These are phyloP conservation scores for Omphalea diandra DNA, from an alignment of 441 rosid species.

Conservation along the genomic window DNA sequence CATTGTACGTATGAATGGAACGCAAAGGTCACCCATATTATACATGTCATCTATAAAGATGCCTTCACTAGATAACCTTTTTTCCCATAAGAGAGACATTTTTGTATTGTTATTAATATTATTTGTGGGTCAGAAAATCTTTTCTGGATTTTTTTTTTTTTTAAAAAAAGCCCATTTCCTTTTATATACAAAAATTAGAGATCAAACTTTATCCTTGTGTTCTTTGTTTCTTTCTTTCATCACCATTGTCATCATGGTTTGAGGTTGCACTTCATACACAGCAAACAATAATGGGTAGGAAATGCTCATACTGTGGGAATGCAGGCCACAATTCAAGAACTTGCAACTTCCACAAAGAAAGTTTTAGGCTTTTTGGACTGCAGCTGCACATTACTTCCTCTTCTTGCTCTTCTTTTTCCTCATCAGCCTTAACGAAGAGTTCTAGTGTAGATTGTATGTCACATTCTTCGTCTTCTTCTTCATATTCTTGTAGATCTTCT, in stretches of 20 bases:
- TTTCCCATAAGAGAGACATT: too few relatives aligned
- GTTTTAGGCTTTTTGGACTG: slow-evolving; percentile 12
- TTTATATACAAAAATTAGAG: background rate
- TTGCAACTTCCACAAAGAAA: slow-evolving; percentile 6
- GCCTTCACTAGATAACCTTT: too few relatives aligned
- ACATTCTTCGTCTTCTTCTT: background rate
- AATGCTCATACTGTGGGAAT: slow-evolving; percentile 22
- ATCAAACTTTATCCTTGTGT: background rate
- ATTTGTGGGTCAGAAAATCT: too few relatives aligned
- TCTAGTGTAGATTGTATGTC: slow-evolving; percentile 10
- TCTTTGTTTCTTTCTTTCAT: background rate
- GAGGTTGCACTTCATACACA: too few relatives aligned
- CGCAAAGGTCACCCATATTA: too few relatives aligned
- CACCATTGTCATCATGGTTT: background rate
- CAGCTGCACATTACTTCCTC: background rate
- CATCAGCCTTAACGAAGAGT: background rate
- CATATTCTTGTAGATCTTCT: background rate
- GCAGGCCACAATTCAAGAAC: slow-evolving; percentile 19
- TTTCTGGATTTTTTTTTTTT: too few relatives aligned
- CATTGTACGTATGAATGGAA: too few relatives aligned
- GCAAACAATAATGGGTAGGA: slow-evolving; percentile 12
- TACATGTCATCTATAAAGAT: too few relatives aligned
- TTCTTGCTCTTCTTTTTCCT: background rate
- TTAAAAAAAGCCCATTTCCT: too few relatives aligned
- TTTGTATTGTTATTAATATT: too few relatives aligned